Percentiles rank a stretch among this genome's conserved stretches.
phyloP scores from a whole-genome alignment of 2,329 filamentous ascomycete species.

The Fonsecaea nubica region DNA sequence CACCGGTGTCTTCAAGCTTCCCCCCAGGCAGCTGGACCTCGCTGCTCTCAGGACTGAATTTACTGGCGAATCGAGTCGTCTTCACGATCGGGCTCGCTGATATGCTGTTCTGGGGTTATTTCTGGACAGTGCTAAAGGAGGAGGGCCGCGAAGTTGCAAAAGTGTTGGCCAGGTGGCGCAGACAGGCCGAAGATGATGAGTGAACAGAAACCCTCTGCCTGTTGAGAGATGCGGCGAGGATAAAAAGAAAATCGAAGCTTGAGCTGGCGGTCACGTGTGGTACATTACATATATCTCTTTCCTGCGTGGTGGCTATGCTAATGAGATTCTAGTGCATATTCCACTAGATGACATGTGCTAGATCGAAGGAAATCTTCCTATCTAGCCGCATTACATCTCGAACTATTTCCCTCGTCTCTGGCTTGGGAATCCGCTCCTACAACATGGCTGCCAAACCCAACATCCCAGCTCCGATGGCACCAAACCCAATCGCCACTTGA shows the following conservation, averaged over 20 bases:
- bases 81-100: conserved; percentile 35
- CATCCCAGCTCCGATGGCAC: conserved; percentile 28
- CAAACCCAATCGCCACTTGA: conserved; percentile 24
- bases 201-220: not conserved
- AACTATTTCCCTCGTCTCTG: not conserved
- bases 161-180: conserved; percentile 27
- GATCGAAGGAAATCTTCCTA: not conserved
- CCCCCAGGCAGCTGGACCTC: not conserved
- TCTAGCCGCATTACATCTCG: not conserved
- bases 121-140: conserved; percentile 40
- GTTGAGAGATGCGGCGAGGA: not conserved
- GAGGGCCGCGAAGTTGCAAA: conserved; percentile 35
- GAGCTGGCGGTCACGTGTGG: not conserved
- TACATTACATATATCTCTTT: not conserved
- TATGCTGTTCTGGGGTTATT: conserved; percentile 41
- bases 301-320: not conserved
- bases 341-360: not conserved
- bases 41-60: conserved; percentile 5
- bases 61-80: conserved; percentile 38
- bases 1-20: not conserved
- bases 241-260: not conserved
- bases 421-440: conserved; percentile 14
- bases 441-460: conserved; percentile 35
- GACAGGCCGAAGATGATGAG: conserved; percentile 31
- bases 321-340: conserved; percentile 1